Base-by-base conservation (phyloP, 148 eudicot species). In the Polygonum maritimum region DNA sequence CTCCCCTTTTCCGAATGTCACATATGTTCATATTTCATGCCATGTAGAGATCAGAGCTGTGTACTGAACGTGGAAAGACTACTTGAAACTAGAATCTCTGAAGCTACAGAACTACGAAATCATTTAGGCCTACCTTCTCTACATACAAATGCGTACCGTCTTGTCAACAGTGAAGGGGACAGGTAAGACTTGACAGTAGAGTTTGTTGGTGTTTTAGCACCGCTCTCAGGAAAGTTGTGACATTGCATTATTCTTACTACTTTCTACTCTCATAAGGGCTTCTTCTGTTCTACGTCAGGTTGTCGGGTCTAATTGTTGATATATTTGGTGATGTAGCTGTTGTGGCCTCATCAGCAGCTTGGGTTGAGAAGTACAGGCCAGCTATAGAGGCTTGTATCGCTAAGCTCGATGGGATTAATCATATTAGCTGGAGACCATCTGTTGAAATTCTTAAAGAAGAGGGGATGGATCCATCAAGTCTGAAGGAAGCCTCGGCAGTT, bases 121-220 rank as follows among this genome's bases (percentile, higher is more conserved):
- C 83, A 70, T 47, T 81, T 94, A 80, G 92, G 89, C 73, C 88
- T 94, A 75, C 97, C 98, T 76, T 92, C 97, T 55, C 41, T 76
- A 14, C 45, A 51, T 69, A 92, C 97, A 71, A 89, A 89, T 83
- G 97, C 98, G 44, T 94, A 92, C 76, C 98, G 98, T 83, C 98
- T 94, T 67, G 83, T 94, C 78, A 94, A 94, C 76, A 94, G 98
- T 81, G 97, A 94, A 91, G 98, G 97, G 82, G 98, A 94, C 82
- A 82, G 95, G 98, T 91, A 84, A 36, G 65, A 38, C 22, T 3
- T 54, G 7, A 36, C 26, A 49, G 54, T 19, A 73, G 75, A 49
- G 52, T 51, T 26, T 19, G 69, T 33, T 63, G 39, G 39, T 16
- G 5, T 38, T 63, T 10, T 33, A 12, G 33, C 18, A 15, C 21